These are phyloP conservation scores for Onygenales sp. DNA, from an alignment of 2,329 filamentous ascomycete species.

Conservation along the genomic window DNA sequence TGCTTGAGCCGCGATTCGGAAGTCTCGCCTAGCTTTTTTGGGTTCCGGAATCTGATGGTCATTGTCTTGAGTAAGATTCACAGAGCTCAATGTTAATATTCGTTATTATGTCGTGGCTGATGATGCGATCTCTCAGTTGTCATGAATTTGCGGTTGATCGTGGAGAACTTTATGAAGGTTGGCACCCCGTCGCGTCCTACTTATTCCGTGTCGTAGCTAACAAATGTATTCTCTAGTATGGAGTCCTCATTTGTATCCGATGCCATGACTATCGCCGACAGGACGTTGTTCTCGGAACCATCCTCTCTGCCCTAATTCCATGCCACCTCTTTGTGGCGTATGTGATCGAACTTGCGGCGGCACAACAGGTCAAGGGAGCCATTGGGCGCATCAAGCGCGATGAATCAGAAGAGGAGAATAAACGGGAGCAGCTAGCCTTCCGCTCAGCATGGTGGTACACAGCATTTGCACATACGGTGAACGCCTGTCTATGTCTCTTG, in stretches of 20 bases:
- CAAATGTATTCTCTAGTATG: slow-evolving; percentile 54
- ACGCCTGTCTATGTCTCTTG: slow-evolving; percentile 70
- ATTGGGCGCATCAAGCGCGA: slow-evolving; percentile 47
- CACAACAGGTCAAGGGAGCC: slow-evolving; percentile 63
- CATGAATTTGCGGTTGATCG: slow-evolving; percentile 85
- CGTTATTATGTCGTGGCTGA: not conserved
- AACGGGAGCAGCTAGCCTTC: slow-evolving; percentile 55
- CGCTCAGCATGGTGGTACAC: slow-evolving; percentile 70
- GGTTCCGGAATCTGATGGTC: slow-evolving; percentile 93
- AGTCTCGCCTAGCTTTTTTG: slow-evolving; percentile 71
- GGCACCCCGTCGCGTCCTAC: not conserved
- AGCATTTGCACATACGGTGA: slow-evolving; percentile 70
- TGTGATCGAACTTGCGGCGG: slow-evolving; percentile 75
- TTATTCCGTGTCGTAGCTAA: not conserved
- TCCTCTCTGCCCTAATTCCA: slow-evolving; percentile 79
- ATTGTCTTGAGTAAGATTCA: slow-evolving; percentile 66
- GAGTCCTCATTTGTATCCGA: slow-evolving; percentile 81
- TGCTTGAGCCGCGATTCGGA: slow-evolving; percentile 77
- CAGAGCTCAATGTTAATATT: not conserved
- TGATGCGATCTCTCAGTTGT: slow-evolving; percentile 50
- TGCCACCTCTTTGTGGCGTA: slow-evolving; percentile 87
- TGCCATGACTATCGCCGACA: slow-evolving; percentile 79
- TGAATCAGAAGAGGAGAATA: slow-evolving; percentile 48
- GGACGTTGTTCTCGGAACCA: slow-evolving; percentile 64
- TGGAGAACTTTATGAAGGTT: slow-evolving; percentile 94